Conservation (phyloP, 73 alveolate species). For the Tetrahymena elliotti region DNA sequence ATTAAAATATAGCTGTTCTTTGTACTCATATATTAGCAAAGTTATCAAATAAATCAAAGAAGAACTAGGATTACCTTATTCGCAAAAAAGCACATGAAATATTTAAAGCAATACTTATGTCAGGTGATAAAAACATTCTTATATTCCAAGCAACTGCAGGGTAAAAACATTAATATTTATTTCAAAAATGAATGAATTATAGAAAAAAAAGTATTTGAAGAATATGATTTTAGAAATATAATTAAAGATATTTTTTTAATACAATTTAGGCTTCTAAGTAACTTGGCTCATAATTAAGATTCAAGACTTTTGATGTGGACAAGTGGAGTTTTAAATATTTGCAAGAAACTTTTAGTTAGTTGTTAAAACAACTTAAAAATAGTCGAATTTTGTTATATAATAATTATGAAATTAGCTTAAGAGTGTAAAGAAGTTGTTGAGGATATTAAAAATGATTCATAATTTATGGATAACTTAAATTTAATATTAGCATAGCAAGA, state of each 20-base stretch:
- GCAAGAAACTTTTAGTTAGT: background rate
- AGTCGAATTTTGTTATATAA: background rate
- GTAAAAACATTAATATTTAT: background rate
- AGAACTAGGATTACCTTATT: background rate
- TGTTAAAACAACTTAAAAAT: background rate
- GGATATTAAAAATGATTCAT: background rate
- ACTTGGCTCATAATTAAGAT: background rate
- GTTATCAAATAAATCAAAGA: background rate
- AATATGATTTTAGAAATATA: background rate
- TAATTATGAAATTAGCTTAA: background rate
- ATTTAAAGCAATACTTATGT: background rate
- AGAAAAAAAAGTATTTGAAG: background rate
- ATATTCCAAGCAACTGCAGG: background rate
- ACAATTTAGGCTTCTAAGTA: background rate
- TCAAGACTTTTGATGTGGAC: background rate
- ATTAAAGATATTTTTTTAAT: background rate
- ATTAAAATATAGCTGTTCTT: background rate
- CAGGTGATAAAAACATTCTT: background rate
- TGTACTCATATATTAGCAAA: background rate
- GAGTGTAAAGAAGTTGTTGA: background rate
- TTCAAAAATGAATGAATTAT: background rate
- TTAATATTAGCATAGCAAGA: background rate
- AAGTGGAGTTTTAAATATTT: background rate
- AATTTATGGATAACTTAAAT: background rate
- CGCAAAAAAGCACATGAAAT: background rate